Conservation (phyloP, 2,329 filamentous ascomycete species). For the Alternaria sp. region DNA sequence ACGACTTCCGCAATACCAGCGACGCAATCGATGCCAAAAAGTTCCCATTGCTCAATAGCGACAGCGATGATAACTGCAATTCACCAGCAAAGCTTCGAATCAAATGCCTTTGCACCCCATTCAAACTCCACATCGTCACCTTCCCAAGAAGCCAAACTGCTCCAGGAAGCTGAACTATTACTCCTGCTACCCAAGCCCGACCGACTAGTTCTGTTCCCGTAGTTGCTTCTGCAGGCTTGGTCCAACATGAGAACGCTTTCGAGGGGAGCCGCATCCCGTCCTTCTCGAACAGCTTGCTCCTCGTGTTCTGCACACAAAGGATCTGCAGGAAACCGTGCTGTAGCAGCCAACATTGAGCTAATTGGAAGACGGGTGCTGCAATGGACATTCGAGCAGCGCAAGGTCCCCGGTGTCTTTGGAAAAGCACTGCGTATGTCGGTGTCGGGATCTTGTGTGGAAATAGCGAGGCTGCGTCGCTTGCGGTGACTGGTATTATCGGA, state of each 20-base stretch:
- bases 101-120: neutral
- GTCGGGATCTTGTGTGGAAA: neutral
- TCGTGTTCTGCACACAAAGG: constrained; percentile 4
- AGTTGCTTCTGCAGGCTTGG: neutral
- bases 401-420: constrained; percentile 6
- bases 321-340: neutral
- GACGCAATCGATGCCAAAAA: neutral
- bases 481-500: neutral
- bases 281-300: neutral
- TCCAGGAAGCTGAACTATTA: neutral
- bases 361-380: constrained; percentile 1
- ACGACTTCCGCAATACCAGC: neutral
- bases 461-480: neutral
- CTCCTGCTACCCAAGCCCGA: neutral
- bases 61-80: neutral
- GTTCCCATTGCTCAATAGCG: neutral
- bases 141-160: neutral
- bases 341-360: neutral
- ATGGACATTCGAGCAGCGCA: neutral
- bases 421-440: neutral
- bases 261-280: neutral
- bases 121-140: neutral
- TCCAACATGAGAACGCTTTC: neutral
- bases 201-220: neutral
- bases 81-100: constrained; percentile 7